A percentile compares a stretch with the other conserved stretches of the same genome.
phyloP scores from a whole-genome alignment of 805 yeast species.

The Candida maris region DNA sequence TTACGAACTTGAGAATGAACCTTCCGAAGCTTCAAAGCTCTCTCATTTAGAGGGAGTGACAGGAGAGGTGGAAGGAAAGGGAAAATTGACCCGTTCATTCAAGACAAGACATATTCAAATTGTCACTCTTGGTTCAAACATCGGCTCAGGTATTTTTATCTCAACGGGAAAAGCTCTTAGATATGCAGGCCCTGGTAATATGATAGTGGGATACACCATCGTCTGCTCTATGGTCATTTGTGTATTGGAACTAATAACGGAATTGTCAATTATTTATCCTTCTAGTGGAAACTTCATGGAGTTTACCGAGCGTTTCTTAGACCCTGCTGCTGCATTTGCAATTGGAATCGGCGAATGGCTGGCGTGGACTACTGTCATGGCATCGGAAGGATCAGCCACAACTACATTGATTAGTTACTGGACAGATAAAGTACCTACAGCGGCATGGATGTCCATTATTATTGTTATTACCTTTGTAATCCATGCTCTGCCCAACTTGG shows the following conservation, averaged over 20 bases:
- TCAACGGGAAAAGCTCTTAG: slow-evolving; percentile 10
- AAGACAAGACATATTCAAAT: slow-evolving; percentile 11
- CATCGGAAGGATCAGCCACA: slow-evolving; percentile 12
- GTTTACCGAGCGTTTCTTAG: slow-evolving; percentile 9
- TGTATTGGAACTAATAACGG: slow-evolving; percentile 11
- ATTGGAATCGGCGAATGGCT: slow-evolving; percentile 12
- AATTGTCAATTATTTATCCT: slow-evolving; percentile 10
- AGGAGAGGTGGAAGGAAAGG: slow-evolving; percentile 11
- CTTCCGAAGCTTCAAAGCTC: slow-evolving; percentile 2
- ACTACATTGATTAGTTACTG: slow-evolving; percentile 9
- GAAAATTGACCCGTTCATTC: slow-evolving; percentile 7
- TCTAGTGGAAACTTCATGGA: slow-evolving; percentile 13
- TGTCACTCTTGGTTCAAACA: slow-evolving; percentile 9
- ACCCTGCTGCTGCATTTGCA: slow-evolving; percentile 13
- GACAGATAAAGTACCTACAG: slow-evolving; percentile 11
- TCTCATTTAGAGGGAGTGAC: slow-evolving; percentile 6
- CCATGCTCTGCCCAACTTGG: slow-evolving; percentile 9
- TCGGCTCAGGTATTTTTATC: slow-evolving; percentile 11
- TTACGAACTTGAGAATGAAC: slow-evolving; percentile 3
- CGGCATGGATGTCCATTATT: slow-evolving; percentile 12
- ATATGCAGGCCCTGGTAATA: slow-evolving; percentile 12
- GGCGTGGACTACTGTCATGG: slow-evolving; percentile 13
- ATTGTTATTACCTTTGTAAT: slow-evolving; percentile 10
- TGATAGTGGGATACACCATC: slow-evolving; percentile 11
- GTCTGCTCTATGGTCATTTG: slow-evolving; percentile 10